Percentiles rank a stretch among this genome's conserved stretches.
Conservation (phyloP, 176 grass and related monocot genomes). For the Triticum aestivum region IWGSC_CS_RefSeq_v2.1 NC_057808.1:551260853-551261352, state of each 20-base stretch:
- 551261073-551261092: constrained; percentile 41
- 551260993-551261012: constrained; percentile 94
- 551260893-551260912: constrained; percentile 65
- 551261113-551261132: not conserved
- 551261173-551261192: constrained; percentile 90
- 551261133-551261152: constrained; percentile 4
- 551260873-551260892: constrained; percentile 96
- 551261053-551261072: constrained; percentile 95
- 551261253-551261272: constrained; percentile 96
- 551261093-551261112: not conserved
- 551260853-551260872: constrained; percentile 90
- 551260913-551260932: constrained; percentile 65
- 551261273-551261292: not conserved
- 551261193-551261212: constrained; percentile 54
- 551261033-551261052: constrained; percentile 86
- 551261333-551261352: not conserved
- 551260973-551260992: constrained; percentile 75
- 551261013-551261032: constrained; percentile 86
- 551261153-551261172: constrained; percentile 96
- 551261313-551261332: not conserved
- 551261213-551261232: constrained; percentile 91
- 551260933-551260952: constrained; percentile 84
- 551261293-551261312: not conserved
- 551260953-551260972: constrained; percentile 86
- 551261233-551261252: constrained; percentile 92